Evolutionary conservation across 2,329 filamentous ascomycete species (phyloP).

Genomic region (Aureobasidium namibiae): DNA sequence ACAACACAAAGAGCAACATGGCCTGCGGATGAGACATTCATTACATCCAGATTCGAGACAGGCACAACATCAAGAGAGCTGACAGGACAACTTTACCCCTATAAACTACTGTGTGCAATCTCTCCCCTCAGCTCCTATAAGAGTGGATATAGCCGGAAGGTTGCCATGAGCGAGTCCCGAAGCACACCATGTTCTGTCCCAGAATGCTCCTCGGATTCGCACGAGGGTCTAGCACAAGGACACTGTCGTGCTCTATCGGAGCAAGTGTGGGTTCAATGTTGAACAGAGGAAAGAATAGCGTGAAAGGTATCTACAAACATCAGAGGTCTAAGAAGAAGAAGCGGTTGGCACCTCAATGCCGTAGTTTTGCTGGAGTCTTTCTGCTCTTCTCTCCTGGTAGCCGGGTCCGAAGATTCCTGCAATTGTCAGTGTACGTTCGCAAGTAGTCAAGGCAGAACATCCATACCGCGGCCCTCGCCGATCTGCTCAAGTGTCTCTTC

Average conservation of each 20-base stretch:
- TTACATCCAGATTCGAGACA: not conserved
- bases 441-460: not conserved
- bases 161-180: too few relatives aligned
- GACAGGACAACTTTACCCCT: not conserved
- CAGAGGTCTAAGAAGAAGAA: slow-evolving; percentile 13
- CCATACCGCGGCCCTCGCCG: slow-evolving; percentile 77
- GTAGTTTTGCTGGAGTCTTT: slow-evolving; percentile 79
- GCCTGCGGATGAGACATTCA: not conserved
- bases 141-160: not conserved
- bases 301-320: slow-evolving; percentile 13
- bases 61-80: not conserved
- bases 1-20: not conserved
- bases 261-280: not conserved
- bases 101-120: not conserved
- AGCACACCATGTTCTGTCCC: not conserved
- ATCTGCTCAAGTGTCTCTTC: slow-evolving; percentile 74
- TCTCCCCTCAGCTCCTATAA: not conserved
- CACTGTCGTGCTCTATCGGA: not conserved
- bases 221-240: not conserved
- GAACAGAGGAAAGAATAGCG: slow-evolving; percentile 5
- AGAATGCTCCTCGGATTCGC: not conserved
- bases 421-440: slow-evolving; percentile 15
- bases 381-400: slow-evolving; percentile 74
- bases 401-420: slow-evolving; percentile 72
- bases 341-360: slow-evolving; percentile 60